Conservation (phyloP, 495 filamentous ascomycete species). For the Podospora conica region DNA sequence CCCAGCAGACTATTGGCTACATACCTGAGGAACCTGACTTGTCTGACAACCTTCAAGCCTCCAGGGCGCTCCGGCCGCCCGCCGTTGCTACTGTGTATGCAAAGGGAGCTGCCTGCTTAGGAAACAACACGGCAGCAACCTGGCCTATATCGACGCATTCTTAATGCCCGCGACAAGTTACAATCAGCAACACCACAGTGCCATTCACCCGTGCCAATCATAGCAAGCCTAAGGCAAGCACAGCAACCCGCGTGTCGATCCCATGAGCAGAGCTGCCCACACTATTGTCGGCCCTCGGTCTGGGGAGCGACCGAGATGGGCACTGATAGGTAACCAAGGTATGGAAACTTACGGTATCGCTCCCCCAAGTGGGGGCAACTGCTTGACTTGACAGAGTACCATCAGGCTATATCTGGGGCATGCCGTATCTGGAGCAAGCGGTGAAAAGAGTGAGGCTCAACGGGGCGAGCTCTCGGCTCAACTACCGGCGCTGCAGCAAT, state of each 20-base stretch:
- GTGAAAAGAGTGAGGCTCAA: neutral
- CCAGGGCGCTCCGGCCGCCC: neutral
- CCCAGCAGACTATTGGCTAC: neutral
- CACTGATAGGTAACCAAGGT: neutral
- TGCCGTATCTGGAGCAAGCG: neutral
- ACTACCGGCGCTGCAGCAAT: neutral
- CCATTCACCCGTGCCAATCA: constrained; percentile 26
- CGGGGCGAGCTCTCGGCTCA: neutral
- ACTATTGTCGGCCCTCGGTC: neutral
- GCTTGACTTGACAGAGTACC: neutral
- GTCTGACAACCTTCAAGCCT: neutral
- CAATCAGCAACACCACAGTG: constrained; percentile 17
- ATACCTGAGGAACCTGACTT: neutral
- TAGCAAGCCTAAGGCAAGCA: neutral
- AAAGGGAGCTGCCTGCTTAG: constrained; percentile 4
- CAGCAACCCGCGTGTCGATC: constrained; percentile 3
- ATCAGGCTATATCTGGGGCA: neutral
- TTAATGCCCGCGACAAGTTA: constrained; percentile 7
- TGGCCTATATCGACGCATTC: constrained; percentile 14
- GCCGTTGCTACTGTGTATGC: neutral
- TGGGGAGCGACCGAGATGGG: neutral
- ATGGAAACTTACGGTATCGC: neutral
- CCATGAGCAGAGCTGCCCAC: neutral
- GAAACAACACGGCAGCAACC: constrained; percentile 3
- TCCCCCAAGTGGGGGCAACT: neutral